Percentiles rank a stretch among this genome's conserved stretches.
Conservation (phyloP, 2,329 filamentous ascomycete genomes). For the Stagonosporopsis vannaccii region DNA sequence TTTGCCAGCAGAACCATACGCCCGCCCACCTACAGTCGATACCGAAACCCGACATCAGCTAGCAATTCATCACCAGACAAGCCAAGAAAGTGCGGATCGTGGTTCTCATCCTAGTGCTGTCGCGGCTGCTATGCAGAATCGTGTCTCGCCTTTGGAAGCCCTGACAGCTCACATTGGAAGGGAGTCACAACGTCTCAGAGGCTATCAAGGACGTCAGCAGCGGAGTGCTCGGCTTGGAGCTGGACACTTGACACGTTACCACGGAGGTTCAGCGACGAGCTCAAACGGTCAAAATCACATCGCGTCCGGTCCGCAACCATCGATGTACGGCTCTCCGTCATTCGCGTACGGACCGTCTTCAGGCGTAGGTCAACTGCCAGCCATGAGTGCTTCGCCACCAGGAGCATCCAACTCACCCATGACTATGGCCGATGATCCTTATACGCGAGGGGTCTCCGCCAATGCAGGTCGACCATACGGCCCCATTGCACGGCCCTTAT, state of each 20-base stretch:
- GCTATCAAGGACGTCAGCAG: slow-evolving; percentile 1
- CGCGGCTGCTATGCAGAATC: slow-evolving; percentile 3
- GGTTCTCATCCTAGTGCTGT: background rate
- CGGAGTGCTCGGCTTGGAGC: background rate
- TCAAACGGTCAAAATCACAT: background rate
- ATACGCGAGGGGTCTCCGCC: slow-evolving; percentile 10
- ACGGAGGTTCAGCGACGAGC: background rate
- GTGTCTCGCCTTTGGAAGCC: slow-evolving; percentile 5
- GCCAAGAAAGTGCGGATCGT: background rate
- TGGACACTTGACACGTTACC: background rate
- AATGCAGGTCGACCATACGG: background rate
- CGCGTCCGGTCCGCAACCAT: background rate
- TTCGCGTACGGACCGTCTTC: background rate
- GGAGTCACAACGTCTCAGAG: slow-evolving; percentile 5
- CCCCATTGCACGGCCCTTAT: background rate
- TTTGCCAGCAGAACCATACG: slow-evolving; percentile 35
- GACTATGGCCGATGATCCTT: slow-evolving; percentile 17
- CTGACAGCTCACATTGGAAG: slow-evolving; percentile 5
- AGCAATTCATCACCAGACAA: background rate
- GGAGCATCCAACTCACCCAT: background rate
- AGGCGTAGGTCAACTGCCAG: background rate
- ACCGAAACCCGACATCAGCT: background rate
- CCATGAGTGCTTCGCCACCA: background rate
- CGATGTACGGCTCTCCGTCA: background rate
- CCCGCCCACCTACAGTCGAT: slow-evolving; percentile 20